Evolutionary conservation across 2,329 filamentous ascomycete genomes (phyloP).

Genomic region (Cryphonectria naterciae): DNA sequence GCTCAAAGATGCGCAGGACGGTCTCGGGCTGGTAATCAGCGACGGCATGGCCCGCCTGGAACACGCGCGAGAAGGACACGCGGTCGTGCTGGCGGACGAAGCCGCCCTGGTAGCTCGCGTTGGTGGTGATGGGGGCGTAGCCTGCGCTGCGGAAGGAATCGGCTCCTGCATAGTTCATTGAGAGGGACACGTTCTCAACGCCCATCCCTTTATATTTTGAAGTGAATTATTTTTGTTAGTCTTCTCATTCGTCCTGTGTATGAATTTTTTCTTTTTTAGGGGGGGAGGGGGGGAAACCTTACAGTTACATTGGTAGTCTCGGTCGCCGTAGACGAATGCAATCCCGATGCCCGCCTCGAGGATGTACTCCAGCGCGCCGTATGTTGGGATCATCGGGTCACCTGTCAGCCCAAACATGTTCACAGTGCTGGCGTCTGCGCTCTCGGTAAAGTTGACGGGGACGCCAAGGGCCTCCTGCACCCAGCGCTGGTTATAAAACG

Average conservation of each 20-base stretch:
- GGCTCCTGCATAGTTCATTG: constrained; percentile 46
- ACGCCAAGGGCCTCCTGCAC: constrained; percentile 60
- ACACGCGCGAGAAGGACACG: constrained; percentile 53
- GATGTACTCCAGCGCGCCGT: constrained; percentile 46
- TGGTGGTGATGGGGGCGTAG: constrained; percentile 49
- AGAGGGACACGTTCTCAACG: constrained; percentile 51
- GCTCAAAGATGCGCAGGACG: constrained; percentile 53
- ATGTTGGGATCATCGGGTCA: constrained; percentile 34
- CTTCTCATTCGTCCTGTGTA: background rate
- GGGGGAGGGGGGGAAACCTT: background rate
- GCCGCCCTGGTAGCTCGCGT: constrained; percentile 48
- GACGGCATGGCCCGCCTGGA: constrained; percentile 52
- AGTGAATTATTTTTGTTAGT: background rate
- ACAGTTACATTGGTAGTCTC: constrained; percentile 53
- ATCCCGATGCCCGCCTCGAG: constrained; percentile 59
- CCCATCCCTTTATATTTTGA: constrained; percentile 50
- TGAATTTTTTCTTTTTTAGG: background rate
- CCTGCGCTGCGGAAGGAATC: constrained; percentile 51
- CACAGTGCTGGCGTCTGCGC: constrained; percentile 37
- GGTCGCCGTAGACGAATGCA: constrained; percentile 58
- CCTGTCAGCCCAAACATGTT: constrained; percentile 43
- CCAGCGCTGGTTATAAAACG: constrained; percentile 57
- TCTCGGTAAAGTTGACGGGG: constrained; percentile 57
- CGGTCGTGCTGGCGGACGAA: constrained; percentile 51
- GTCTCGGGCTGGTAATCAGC: constrained; percentile 57